Percentiles rank a stretch among this genome's conserved stretches.
Conservation (phyloP, 2,329 filamentous ascomycete genomes). For the Aspergillus fumigatiaffinis region DNA sequence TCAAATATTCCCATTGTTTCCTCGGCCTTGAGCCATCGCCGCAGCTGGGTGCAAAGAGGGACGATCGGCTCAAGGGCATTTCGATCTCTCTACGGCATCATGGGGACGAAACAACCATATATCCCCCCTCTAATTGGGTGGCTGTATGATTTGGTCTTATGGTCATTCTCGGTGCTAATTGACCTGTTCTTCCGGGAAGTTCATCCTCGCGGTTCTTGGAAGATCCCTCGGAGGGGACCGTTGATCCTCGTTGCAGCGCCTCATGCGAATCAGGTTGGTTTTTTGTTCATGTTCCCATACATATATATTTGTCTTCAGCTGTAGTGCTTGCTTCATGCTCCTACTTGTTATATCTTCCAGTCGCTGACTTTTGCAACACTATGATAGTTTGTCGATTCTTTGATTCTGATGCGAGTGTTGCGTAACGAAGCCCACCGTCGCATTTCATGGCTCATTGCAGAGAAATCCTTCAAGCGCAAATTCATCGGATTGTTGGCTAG, state of each 20-base stretch:
- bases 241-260: conserved; percentile 95
- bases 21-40: not conserved
- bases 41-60: not conserved
- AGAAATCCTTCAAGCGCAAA: conserved; percentile 84
- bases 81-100: conserved; percentile 12
- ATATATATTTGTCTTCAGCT: not conserved
- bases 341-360: conserved; percentile 7
- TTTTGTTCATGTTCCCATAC: not conserved
- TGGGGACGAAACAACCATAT: conserved; percentile 34
- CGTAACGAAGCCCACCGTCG: conserved; percentile 82
- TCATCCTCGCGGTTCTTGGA: conserved; percentile 91
- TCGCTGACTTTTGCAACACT: not conserved
- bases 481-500: conserved; percentile 87
- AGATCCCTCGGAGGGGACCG: conserved; percentile 81
- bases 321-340: not conserved
- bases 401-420: conserved; percentile 88
- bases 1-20: not conserved
- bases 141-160: conserved; percentile 49
- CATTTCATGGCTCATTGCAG: conserved; percentile 87
- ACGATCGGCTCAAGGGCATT: not conserved
- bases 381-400: conserved; percentile 81
- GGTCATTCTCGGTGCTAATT: conserved; percentile 63
- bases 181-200: conserved; percentile 99
- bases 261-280: conserved; percentile 80
- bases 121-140: conserved; percentile 46